Percentiles rank a stretch among this genome's conserved stretches.
Evolutionary conservation across 805 yeast species (phyloP).

Genomic region (Cyberlindnera veronae): DNA sequence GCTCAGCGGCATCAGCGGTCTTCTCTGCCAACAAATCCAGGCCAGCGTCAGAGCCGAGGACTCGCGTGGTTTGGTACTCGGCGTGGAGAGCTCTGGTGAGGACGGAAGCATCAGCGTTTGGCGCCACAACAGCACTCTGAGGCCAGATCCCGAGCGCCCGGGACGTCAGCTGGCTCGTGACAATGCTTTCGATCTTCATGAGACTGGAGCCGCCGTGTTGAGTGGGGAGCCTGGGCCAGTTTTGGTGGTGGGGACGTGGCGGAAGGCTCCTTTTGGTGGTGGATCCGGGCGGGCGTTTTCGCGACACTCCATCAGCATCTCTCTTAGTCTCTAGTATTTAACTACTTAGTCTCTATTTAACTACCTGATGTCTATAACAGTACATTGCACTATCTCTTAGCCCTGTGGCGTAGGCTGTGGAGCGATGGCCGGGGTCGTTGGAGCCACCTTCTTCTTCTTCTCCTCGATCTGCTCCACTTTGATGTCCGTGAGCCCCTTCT

Average conservation of each 20-base stretch:
- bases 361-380: too few species aligned
- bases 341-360: too few species aligned
- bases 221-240: too few species aligned
- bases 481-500: slow-evolving; percentile 77
- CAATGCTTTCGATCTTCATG: neutral
- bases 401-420: too few species aligned
- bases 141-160: neutral
- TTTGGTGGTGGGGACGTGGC: too few species aligned
- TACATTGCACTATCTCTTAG: too few species aligned
- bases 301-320: too few species aligned
- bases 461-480: slow-evolving; percentile 89
- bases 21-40: neutral
- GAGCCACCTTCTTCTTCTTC: slow-evolving; percentile 62
- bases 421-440: slow-evolving; percentile 13
- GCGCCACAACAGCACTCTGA: neutral
- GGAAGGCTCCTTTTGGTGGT: too few species aligned
- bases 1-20: neutral
- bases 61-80: neutral
- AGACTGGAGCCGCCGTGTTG: neutral
- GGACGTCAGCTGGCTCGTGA: neutral
- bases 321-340: too few species aligned
- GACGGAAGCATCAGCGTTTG: neutral
- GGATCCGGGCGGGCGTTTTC: too few species aligned
- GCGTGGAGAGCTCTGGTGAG: neutral
- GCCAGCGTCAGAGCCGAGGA: neutral